Base-by-base conservation (phyloP, 2,329 filamentous ascomycete genomes). In the Colletotrichum aenigma region DNA sequence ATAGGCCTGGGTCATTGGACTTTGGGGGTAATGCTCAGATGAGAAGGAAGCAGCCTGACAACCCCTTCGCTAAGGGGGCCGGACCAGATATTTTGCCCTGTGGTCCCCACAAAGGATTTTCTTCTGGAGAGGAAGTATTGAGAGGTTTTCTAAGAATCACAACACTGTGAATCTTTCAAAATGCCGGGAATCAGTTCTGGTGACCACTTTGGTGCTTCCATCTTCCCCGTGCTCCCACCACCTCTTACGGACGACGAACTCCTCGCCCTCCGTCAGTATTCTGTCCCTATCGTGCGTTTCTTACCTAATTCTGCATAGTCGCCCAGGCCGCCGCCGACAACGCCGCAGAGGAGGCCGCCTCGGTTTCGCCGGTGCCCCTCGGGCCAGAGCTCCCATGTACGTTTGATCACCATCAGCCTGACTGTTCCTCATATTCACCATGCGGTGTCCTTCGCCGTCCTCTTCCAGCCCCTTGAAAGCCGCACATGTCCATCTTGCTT, bases 281-380 rank as follows among this genome's bases (percentile, higher is more conserved):
- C 0, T 43, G 4, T 0, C 36, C 0, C 16, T 38, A 0, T 43
- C 36, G 36, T 43, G 16, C 9, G 36, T 43, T 43, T 0, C 36
- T 43, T 43, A 0, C 1, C 36, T 43, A 18, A 43, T 8, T 0
- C 3, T 43, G 36, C 4, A n/a, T n/a, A 43, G 36, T 43, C 36
- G 36, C 36, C 36, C 7, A 10, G 16, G 36, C 7, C 16, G 36
- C 36, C 16, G 16, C 36, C 36, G 7, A 38, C 7, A 1, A 38
- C 36, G 36, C 36, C 36, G 15, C 34, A 4, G 4, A 36, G 15
- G 15, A 36, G 15, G 34, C 34, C 36, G 7, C 16, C 36, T 38
- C 18, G 36, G 2, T 43, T n/a, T 43, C 36, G 2, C 36, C 36
- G 4, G 36, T 43, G 8, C 36, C 36, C 16, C 9, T 10, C 16